phyloP scores from a whole-genome alignment of 192 early-diverging fungal genomes.

The Phlyctochytrium planicorne region DNA sequence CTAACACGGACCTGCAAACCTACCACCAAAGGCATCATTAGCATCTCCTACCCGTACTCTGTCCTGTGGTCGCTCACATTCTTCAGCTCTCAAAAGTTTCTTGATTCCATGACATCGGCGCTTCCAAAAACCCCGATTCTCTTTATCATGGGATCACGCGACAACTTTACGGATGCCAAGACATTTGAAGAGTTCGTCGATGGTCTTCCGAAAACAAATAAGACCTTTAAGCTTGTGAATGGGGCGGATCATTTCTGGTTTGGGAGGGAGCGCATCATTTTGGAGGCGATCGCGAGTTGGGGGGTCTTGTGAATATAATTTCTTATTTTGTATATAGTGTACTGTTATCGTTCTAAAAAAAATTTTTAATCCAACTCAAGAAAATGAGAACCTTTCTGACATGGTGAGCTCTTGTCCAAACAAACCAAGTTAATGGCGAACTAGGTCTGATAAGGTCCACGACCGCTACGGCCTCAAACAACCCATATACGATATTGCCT shows the following conservation, averaged over 20 bases:
- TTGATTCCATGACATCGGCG: slow-evolving; percentile 5
- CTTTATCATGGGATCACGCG: slow-evolving; percentile 1
- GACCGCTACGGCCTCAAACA: slow-evolving; percentile 43
- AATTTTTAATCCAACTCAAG: not conserved
- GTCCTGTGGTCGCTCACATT: slow-evolving; percentile 26
- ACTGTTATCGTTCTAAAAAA: no score
- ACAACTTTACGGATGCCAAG: slow-evolving; percentile 22
- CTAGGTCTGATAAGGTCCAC: slow-evolving; percentile 34
- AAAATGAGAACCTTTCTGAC: slow-evolving; percentile 28
- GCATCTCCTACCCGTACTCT: slow-evolving; percentile 16
- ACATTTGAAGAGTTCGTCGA: slow-evolving; percentile 1
- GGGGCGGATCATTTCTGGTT: slow-evolving; percentile 27
- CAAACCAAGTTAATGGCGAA: not conserved
- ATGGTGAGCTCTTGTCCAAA: slow-evolving; percentile 19
- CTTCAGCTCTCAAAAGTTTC: slow-evolving; percentile 12
- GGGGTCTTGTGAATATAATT: no score
- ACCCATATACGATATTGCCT: slow-evolving; percentile 54
- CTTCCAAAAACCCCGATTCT: not conserved
- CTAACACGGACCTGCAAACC: not conserved
- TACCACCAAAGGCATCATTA: slow-evolving; percentile 11
- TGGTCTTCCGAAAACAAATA: not conserved
- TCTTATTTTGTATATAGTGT: no score
- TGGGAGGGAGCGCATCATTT: slow-evolving; percentile 10
- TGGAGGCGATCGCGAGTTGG: slow-evolving; percentile 20
- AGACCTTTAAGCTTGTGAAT: slow-evolving; percentile 1